These are phyloP conservation scores for Scutellaria minor DNA, from an alignment of 257 asterid species.

Conservation along the genomic window DNA sequence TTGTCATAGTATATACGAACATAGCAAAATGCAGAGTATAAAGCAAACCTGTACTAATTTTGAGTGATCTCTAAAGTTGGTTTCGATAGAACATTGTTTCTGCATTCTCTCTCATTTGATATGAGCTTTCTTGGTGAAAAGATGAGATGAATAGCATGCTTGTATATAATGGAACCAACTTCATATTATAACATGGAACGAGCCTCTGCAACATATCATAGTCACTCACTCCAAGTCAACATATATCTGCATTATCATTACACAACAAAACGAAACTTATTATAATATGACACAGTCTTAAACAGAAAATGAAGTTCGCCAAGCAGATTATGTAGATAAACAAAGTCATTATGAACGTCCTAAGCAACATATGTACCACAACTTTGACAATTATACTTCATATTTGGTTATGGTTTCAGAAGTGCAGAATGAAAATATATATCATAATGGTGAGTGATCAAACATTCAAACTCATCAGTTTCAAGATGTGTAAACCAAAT, in stretches of 20 bases:
- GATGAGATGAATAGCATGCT: background rate
- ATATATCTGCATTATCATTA: conserved; percentile 49
- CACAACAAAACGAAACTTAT: background rate
- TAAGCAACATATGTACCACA: background rate
- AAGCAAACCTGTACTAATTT: background rate
- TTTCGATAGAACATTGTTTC: background rate
- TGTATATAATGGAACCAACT: conserved; percentile 13
- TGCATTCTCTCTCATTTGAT: conserved; percentile 4
- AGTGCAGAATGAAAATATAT: conserved; percentile 13
- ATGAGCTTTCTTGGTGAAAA: conserved; percentile 22
- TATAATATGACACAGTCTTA: background rate
- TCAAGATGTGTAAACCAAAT: background rate
- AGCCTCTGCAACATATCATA: conserved; percentile 22
- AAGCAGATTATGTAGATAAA: background rate
- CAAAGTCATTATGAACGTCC: background rate
- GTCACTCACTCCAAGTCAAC: conserved; percentile 48
- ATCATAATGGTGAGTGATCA: background rate
- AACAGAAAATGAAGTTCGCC: background rate
- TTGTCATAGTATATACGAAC: no score
- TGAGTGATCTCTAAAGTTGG: background rate
- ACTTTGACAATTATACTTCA: conserved; percentile 14
- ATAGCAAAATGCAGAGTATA: no score
- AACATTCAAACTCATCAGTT: background rate
- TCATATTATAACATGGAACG: conserved; percentile 12
- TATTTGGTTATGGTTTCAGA: background rate